A percentile compares a stretch with the other conserved stretches of the same genome.
Conservation (phyloP, 495 filamentous ascomycete genomes). For the Penicillium daleae region DNA sequence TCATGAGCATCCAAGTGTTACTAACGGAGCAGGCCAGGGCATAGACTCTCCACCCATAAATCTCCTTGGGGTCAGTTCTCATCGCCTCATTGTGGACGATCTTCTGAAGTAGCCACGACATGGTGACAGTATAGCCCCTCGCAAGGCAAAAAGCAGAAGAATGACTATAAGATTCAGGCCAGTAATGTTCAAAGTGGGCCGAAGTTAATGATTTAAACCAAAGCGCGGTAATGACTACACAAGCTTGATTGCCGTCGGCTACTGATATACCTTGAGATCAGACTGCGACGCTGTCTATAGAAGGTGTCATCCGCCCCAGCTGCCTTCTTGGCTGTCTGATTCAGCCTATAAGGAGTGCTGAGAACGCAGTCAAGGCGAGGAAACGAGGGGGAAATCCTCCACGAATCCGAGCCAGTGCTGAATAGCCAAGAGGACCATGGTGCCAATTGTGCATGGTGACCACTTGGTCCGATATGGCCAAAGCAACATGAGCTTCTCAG, state of each 20-base stretch:
- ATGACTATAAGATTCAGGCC: constrained; percentile 1
- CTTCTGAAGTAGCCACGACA: constrained; percentile 56
- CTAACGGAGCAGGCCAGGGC: constrained; percentile 67
- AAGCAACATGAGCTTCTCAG: neutral
- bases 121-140: constrained; percentile 15
- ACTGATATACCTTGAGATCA: constrained; percentile 13
- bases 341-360: constrained; percentile 15
- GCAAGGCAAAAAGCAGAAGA: constrained; percentile 1
- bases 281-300: neutral
- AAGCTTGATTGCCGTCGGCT: constrained; percentile 7
- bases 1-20: neutral
- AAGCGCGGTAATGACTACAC: neutral
- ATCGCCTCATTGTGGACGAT: constrained; percentile 82
- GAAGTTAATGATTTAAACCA: constrained; percentile 1
- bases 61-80: constrained; percentile 71
- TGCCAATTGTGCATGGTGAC: too few relatives aligned
- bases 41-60: constrained; percentile 80
- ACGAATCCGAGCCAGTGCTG: constrained; percentile 25
- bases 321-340: constrained; percentile 12
- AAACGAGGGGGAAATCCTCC: constrained; percentile 20
- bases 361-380: constrained; percentile 15
- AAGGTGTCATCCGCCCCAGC: constrained; percentile 14
- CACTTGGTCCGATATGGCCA: constrained; percentile 17
- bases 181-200: neutral
- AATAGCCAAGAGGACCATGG: neutral